Evolutionary conservation across 2,329 filamentous ascomycete species (phyloP).

Genomic region (Colletotrichum musicola): DNA sequence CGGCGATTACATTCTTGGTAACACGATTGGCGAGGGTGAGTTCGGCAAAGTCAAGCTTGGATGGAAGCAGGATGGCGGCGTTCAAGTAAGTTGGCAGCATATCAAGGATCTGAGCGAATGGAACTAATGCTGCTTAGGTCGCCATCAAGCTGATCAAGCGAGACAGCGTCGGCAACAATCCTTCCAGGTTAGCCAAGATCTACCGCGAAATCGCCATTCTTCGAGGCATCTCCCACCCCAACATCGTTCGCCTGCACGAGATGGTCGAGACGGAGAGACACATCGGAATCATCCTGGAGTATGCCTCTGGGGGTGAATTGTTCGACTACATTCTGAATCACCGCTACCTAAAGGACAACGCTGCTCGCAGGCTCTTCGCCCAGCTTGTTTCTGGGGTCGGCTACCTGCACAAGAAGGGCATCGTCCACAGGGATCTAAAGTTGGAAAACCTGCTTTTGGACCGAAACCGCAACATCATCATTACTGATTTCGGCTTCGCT

Average conservation of each 20-base stretch:
- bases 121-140: slow-evolving; percentile 69
- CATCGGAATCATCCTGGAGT: slow-evolving; percentile 98
- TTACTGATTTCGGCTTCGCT: slow-evolving; percentile 98
- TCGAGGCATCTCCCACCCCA: slow-evolving; percentile 88
- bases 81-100: slow-evolving; percentile 55
- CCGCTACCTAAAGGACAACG: slow-evolving; percentile 93
- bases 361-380: slow-evolving; percentile 90
- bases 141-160: slow-evolving; percentile 98
- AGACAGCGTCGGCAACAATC: slow-evolving; percentile 89
- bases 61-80: slow-evolving; percentile 39
- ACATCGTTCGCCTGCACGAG: slow-evolving; percentile 96
- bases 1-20: slow-evolving; percentile 94
- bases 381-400: slow-evolving; percentile 97
- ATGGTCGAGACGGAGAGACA: slow-evolving; percentile 98
- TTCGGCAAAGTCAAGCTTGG: slow-evolving; percentile 96
- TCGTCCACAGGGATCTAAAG: slow-evolving; percentile 97
- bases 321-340: slow-evolving; percentile 99
- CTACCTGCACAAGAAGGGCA: slow-evolving; percentile 98
- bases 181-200: slow-evolving; percentile 92
- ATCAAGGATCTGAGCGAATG: background rate
- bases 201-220: slow-evolving; percentile 97
- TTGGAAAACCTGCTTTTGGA: slow-evolving; percentile 95
- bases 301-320: slow-evolving; percentile 95
- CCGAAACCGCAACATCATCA: slow-evolving; percentile 98
- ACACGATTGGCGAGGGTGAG: slow-evolving; percentile 96